Conservation (phyloP, 805 yeast species). For the Wickerhamiella siamensis region DNA sequence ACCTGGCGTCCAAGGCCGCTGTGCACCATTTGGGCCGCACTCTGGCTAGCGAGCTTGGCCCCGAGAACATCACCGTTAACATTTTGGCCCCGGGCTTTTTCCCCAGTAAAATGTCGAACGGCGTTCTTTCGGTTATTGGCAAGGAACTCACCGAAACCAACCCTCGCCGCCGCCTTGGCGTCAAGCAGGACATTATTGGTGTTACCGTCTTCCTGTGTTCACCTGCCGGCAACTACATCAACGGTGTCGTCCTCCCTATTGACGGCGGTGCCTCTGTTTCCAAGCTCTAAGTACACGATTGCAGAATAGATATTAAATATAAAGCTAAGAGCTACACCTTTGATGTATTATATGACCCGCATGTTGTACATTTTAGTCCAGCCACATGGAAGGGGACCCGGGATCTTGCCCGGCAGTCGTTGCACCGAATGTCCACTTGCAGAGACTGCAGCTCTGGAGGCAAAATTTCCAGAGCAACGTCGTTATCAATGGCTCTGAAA, state of each 20-base stretch:
- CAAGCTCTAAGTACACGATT: conserved; percentile 12
- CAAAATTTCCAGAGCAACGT: conserved; percentile 57
- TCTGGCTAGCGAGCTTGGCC: conserved; percentile 53
- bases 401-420: conserved; percentile 78
- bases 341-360: conserved; percentile 70
- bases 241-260: conserved; percentile 52
- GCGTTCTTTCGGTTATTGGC: conserved; percentile 39
- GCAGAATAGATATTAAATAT: background rate
- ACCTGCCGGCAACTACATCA: conserved; percentile 44
- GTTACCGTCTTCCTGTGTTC: conserved; percentile 42
- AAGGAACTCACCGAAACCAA: conserved; percentile 38
- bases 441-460: conserved; percentile 70
- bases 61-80: conserved; percentile 52
- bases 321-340: conserved; percentile 3
- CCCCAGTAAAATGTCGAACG: conserved; percentile 62
- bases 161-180: conserved; percentile 53
- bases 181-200: conserved; percentile 42
- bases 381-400: conserved; percentile 64
- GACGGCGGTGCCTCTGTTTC: conserved; percentile 53
- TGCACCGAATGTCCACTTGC: conserved; percentile 54
- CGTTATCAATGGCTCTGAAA: conserved; percentile 74
- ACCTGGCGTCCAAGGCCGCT: conserved; percentile 62
- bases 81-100: conserved; percentile 64
- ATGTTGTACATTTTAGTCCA: conserved; percentile 78
- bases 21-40: conserved; percentile 51